Evolutionary conservation across 768 basidiomycete genomes (phyloP).

Genomic region (Phaffia australis): DNA sequence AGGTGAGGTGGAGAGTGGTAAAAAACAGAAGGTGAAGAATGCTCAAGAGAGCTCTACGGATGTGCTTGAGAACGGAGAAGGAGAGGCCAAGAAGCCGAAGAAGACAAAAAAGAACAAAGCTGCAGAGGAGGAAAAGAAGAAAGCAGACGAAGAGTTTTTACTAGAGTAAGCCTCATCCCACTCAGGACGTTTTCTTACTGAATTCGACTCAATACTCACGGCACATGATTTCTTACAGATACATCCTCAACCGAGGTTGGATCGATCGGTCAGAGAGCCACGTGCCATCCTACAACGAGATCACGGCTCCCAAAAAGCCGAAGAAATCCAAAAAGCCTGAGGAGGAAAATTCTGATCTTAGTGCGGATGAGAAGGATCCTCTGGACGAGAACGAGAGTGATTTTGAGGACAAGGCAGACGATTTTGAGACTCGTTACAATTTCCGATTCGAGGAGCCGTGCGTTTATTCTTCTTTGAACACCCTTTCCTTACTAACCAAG

Average conservation of each 20-base stretch:
- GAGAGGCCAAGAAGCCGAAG: conserved; percentile 28
- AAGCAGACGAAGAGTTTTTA: conserved; percentile 74
- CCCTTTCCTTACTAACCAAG: background rate
- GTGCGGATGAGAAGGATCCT: conserved; percentile 25
- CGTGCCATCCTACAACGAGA: conserved; percentile 75
- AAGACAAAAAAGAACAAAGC: conserved; percentile 27
- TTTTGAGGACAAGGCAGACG: conserved; percentile 82
- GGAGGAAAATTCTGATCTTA: conserved; percentile 26
- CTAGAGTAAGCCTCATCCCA: conserved; percentile 56
- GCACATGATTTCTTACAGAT: conserved; percentile 45
- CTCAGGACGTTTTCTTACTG: conserved; percentile 3
- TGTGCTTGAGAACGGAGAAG: conserved; percentile 32
- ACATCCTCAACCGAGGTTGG: conserved; percentile 96
- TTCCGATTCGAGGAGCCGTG: conserved; percentile 95
- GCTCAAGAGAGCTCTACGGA: conserved; percentile 15
- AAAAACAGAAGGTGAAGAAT: conserved; percentile 13
- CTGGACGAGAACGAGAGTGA: conserved; percentile 48
- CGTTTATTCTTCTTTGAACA: conserved; percentile 37
- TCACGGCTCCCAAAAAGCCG: conserved; percentile 43
- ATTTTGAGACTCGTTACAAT: conserved; percentile 93
- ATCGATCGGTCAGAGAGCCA: conserved; percentile 64
- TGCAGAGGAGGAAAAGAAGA: conserved; percentile 44
- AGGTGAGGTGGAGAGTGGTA: conserved; percentile 29
- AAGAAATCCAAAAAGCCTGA: conserved; percentile 31
- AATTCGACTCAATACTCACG: background rate